phyloP scores from a whole-genome alignment of 1,139 yeast genomes.

The Wickerhamomyces sp. region DNA sequence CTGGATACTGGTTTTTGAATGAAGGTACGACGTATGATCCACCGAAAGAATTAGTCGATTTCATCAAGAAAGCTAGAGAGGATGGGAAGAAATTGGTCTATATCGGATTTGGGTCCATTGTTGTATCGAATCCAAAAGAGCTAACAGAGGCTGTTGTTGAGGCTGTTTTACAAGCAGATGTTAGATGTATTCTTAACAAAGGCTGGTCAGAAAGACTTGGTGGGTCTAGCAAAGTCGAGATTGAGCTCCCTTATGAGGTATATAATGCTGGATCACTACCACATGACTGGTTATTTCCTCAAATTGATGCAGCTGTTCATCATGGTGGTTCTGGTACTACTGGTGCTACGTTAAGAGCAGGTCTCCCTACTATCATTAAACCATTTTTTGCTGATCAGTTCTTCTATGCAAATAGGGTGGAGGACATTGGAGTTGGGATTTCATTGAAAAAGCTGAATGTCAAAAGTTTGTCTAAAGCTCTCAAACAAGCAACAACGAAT shows the following conservation, averaged over 20 bases:
- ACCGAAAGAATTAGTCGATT: conserved; percentile 51
- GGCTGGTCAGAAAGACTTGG: conserved; percentile 88
- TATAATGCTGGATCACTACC: conserved; percentile 72
- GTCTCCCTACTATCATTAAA: conserved; percentile 83
- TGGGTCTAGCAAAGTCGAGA: conserved; percentile 39
- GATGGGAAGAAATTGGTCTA: conserved; percentile 72
- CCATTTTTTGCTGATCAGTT: conserved; percentile 97
- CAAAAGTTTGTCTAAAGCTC: conserved; percentile 58
- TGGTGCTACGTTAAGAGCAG: conserved; percentile 84
- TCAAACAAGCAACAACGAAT: conserved; percentile 63
- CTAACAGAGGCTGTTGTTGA: conserved; percentile 74
- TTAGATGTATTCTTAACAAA: conserved; percentile 79
- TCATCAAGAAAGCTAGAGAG: conserved; percentile 56
- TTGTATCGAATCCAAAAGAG: conserved; percentile 74
- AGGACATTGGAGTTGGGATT: conserved; percentile 87
- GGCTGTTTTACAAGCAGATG: conserved; percentile 75
- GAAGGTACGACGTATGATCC: conserved; percentile 63
- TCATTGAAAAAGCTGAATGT: conserved; percentile 63
- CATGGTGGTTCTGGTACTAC: conserved; percentile 99
- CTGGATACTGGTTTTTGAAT: conserved; percentile 94
- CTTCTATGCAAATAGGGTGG: conserved; percentile 81
- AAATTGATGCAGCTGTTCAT: conserved; percentile 89
- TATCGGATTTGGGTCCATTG: conserved; percentile 95
- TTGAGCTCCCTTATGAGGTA: conserved; percentile 63
- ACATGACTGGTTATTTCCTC: conserved; percentile 92